phyloP scores from a whole-genome alignment of 495 filamentous ascomycete species.

The Penicillium waksmanii region DNA sequence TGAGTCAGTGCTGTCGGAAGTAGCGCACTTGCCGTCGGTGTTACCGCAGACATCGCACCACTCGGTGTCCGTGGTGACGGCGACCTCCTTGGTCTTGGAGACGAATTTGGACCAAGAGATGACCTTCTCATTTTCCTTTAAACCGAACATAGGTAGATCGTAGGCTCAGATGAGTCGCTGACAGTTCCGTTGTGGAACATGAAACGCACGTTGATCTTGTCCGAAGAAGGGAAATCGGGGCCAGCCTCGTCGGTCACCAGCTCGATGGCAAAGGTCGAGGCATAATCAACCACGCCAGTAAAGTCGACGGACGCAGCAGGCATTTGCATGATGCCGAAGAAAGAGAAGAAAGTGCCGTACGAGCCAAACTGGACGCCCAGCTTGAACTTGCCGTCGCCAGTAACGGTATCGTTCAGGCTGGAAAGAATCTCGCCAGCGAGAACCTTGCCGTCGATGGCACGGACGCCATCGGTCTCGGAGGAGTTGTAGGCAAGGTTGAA shows the following conservation, averaged over 20 bases:
- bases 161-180: slow-evolving; percentile 29
- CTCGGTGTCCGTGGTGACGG: slow-evolving; percentile 37
- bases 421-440: slow-evolving; percentile 52
- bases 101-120: slow-evolving; percentile 50
- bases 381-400: slow-evolving; percentile 36
- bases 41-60: slow-evolving; percentile 55
- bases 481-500: slow-evolving; percentile 57
- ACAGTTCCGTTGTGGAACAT: slow-evolving; percentile 57
- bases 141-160: slow-evolving; percentile 48
- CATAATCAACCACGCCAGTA: slow-evolving; percentile 54
- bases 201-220: slow-evolving; percentile 50
- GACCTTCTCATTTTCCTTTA: slow-evolving; percentile 13
- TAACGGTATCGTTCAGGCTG: slow-evolving; percentile 46
- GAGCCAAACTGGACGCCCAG: slow-evolving; percentile 51
- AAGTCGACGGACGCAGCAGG: slow-evolving; percentile 40
- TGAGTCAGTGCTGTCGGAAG: slow-evolving; percentile 14
- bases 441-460: slow-evolving; percentile 51
- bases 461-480: slow-evolving; percentile 40
- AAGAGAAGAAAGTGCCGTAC: slow-evolving; percentile 52
- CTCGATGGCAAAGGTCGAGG: slow-evolving; percentile 55
- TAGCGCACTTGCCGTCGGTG: slow-evolving; percentile 41
- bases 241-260: slow-evolving; percentile 49
- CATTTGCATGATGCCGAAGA: slow-evolving; percentile 53
- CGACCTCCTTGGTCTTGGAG: slow-evolving; percentile 38
- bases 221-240: slow-evolving; percentile 35